Conservation (phyloP, 83 land plant species). For the Isoetes engelmannii region DNA sequence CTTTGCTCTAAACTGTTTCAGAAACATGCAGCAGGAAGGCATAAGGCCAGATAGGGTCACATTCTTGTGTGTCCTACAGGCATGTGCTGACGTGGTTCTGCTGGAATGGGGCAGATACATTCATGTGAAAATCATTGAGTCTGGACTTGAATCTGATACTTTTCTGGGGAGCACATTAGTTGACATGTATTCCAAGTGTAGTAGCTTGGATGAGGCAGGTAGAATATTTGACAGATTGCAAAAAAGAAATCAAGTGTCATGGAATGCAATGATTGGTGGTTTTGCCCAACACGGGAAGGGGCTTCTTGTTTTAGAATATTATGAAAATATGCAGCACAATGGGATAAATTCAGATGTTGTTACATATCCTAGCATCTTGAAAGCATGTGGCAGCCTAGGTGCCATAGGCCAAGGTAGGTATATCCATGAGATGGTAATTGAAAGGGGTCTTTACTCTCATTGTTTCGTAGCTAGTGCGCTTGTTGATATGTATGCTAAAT, state of each 20-base stretch:
- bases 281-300: slow-evolving; percentile 11
- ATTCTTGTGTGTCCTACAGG: slow-evolving; percentile 11
- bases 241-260: slow-evolving; percentile 13
- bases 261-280: slow-evolving; percentile 23
- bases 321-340: no score
- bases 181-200: slow-evolving; percentile 20
- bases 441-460: no score
- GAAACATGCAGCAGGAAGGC: not conserved
- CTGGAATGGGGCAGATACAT: slow-evolving; percentile 15
- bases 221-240: slow-evolving; percentile 15
- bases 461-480: slow-evolving; percentile 33
- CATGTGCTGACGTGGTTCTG: slow-evolving; percentile 1
- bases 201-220: slow-evolving; percentile 6
- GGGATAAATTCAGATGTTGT: no score
- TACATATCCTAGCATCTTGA: no score
- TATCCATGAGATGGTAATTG: no score
- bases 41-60: not conserved
- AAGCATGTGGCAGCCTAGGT: no score
- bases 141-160: slow-evolving; percentile 19
- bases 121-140: slow-evolving; percentile 10
- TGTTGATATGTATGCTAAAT: slow-evolving; percentile 25
- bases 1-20: slow-evolving; percentile 9
- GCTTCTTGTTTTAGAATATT: no score
- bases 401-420: no score
- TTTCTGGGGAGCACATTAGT: slow-evolving; percentile 21